Evolutionary conservation across 108 stramenopile genomes (phyloP), one percentile per base, ranked within the genome.

Genomic region (Skeletonema menzelii): DNA sequence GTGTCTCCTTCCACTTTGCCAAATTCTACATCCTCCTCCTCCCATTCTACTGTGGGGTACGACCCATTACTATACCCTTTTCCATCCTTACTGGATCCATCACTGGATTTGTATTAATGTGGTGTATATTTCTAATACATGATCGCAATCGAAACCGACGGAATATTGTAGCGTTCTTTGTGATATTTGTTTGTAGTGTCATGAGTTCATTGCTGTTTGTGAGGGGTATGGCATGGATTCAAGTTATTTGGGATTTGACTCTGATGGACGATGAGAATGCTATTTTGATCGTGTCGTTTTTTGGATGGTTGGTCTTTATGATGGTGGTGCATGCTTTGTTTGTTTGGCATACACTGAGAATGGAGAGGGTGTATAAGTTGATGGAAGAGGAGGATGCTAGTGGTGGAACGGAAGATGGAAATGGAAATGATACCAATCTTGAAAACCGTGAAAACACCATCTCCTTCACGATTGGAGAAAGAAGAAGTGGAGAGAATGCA

Each of bases 201-300:
- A 47, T 73, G 17, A 69, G 67, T 28, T 57, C 79, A 24, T n/a
- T 73, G 31, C 20, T 57, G 15, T 80, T 80, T 69, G 72, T 69
- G 14, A 37, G 79, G 15, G 79, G 79, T 53, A 59, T 80, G 40
- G 79, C 79, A 5, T 80, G 68, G 72, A 80, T 80, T 24, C 79
- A 74, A 42, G 73, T 64, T 13, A 68, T 80, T 4, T 80, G 79
- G 79, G 55, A 56, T 14, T 55, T 49, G 46, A 12, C 69, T 3
- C 35, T 80, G 7, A 35, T 69, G 10, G 47, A 70, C 0, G 40
- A 80, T 60, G 72, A 59, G 15, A 72, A 80, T 70, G 62, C 53
- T 24, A 47, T 80, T 42, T 20, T 80, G 56, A 8, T 62, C 12
- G 63, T 64, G 49, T 67, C 65, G 0, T 80, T 80, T 63, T 80